Evolutionary conservation across 441 rosid species (phyloP).

Genomic region (Erysimum cheiri): DNA sequence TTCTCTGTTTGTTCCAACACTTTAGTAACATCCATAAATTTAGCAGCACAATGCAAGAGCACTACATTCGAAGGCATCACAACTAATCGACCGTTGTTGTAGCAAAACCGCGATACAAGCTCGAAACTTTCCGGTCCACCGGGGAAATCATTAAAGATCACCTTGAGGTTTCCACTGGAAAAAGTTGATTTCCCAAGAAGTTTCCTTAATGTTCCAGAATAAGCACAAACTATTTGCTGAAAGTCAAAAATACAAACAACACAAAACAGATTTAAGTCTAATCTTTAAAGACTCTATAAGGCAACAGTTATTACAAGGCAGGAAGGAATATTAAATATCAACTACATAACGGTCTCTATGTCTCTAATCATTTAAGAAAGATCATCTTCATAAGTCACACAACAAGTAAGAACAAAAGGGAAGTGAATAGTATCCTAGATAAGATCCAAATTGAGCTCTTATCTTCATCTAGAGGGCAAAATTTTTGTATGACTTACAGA

Average conservation of each 20-base stretch:
- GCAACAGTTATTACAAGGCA: slow-evolving; percentile 37
- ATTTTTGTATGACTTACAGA: slow-evolving; percentile 43
- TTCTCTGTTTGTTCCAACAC: slow-evolving; percentile 65
- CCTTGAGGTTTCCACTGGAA: slow-evolving; percentile 53
- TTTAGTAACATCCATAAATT: slow-evolving; percentile 69
- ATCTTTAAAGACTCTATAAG: slow-evolving; percentile 17
- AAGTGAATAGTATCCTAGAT: slow-evolving; percentile 34
- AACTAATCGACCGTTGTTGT: slow-evolving; percentile 57
- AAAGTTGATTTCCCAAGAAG: slow-evolving; percentile 59
- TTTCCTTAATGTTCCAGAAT: slow-evolving; percentile 66
- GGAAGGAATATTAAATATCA: slow-evolving; percentile 21
- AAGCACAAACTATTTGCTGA: slow-evolving; percentile 68
- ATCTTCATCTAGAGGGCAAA: slow-evolving; percentile 45
- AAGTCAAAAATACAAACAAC: not conserved
- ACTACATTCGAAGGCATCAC: slow-evolving; percentile 62
- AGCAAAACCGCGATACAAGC: slow-evolving; percentile 74
- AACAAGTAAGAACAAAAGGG: slow-evolving; percentile 33
- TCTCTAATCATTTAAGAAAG: slow-evolving; percentile 33
- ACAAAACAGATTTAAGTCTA: slow-evolving; percentile 3
- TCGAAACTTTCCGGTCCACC: slow-evolving; percentile 80
- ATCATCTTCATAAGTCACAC: slow-evolving; percentile 27
- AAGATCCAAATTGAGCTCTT: slow-evolving; percentile 30
- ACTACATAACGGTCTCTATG: slow-evolving; percentile 27
- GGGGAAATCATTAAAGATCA: slow-evolving; percentile 80
- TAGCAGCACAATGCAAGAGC: slow-evolving; percentile 65